Conservation (phyloP, 164 flowering plant genomes). For the Magnolia sinica region DNA sequence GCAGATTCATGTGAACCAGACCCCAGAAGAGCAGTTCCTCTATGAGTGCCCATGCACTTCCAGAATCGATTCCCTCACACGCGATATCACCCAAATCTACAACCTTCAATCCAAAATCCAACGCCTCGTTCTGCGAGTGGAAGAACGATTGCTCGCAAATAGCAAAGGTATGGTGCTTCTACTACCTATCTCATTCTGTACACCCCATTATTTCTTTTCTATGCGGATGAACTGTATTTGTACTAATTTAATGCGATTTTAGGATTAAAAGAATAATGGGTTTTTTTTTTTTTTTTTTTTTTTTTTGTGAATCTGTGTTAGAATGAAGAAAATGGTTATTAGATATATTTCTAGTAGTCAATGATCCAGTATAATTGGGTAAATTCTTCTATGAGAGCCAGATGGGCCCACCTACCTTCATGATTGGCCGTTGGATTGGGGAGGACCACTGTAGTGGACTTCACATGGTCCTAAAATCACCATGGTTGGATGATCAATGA, state of each 20-base stretch:
- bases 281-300: not conserved
- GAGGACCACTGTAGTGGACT: no score
- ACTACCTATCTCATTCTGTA: not conserved
- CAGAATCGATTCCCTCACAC: not conserved
- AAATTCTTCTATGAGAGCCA: no score
- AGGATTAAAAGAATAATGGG: not conserved
- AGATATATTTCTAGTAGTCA: not conserved
- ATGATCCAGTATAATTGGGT: no score
- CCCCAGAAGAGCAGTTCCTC: not conserved
- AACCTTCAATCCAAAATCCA: constrained; percentile 6
- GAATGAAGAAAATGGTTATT: not conserved
- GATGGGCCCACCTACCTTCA: no score
- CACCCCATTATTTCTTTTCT: not conserved
- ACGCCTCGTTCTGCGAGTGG: not conserved
- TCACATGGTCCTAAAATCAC: no score
- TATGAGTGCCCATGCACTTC: constrained; percentile 2
- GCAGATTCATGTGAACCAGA: constrained; percentile 5
- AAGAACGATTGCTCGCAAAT: not conserved
- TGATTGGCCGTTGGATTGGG: no score
- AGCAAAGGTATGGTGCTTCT: not conserved
- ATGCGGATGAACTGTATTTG: not conserved
- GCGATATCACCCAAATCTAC: not conserved
- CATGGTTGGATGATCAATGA: no score
- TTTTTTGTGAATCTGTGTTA: not conserved
- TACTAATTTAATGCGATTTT: not conserved